Percentiles rank a stretch among this genome's conserved stretches.
These are phyloP conservation scores for Lignosus rhinocerotis DNA, from an alignment of 1,284 basidiomycete species.

Conservation along the genomic window DNA sequence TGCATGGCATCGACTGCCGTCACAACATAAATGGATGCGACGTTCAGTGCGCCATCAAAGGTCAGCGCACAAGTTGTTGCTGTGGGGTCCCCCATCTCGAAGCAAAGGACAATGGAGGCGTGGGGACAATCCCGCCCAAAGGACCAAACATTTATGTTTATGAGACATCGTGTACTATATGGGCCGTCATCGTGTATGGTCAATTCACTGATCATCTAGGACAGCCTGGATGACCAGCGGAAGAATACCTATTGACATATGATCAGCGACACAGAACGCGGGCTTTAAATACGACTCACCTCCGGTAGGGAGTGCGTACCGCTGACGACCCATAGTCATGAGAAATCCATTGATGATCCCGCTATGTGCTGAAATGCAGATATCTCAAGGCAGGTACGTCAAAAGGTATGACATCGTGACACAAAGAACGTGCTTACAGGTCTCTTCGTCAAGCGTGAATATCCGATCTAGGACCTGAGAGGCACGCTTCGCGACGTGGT, in stretches of 20 bases:
- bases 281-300: constrained; percentile 38
- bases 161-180: too few species aligned
- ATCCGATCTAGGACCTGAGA: constrained; percentile 60
- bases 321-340: constrained; percentile 41
- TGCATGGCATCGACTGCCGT: not conserved
- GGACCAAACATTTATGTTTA: too few species aligned
- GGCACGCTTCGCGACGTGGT: constrained; percentile 57
- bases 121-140: too few species aligned
- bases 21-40: not conserved
- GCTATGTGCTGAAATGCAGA: constrained; percentile 66
- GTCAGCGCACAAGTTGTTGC: not conserved
- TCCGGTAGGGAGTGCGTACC: constrained; percentile 57
- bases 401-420: not conserved
- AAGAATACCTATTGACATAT: not conserved
- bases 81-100: too few species aligned
- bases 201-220: not conserved
- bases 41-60: not conserved
- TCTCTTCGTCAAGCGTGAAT: constrained; percentile 50
- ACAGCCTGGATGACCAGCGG: constrained; percentile 9
- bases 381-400: constrained; percentile 38
- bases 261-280: not conserved
- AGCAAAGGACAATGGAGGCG: too few species aligned
- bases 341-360: constrained; percentile 61
- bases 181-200: too few species aligned
- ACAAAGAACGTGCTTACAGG: constrained; percentile 44